Evolutionary conservation across 345 rosid species (phyloP).

Genomic region (Citrus reticulata): DNA sequence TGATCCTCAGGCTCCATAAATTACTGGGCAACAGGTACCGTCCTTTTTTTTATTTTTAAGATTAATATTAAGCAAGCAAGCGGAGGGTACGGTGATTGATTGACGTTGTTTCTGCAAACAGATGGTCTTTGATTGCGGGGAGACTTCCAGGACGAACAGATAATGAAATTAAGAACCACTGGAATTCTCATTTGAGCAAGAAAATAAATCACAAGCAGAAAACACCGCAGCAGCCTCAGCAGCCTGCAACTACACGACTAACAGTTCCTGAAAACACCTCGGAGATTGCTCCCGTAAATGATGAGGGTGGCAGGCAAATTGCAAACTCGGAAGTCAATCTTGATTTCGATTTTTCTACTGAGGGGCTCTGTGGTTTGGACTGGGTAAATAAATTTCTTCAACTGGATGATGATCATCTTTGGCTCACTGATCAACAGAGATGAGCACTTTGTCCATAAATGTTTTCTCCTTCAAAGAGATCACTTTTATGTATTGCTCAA

Average conservation of each 20-base stretch:
- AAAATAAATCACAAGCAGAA: slow-evolving; percentile 32
- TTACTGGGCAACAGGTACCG: slow-evolving; percentile 55
- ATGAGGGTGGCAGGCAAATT: not conserved
- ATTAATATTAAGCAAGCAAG: not conserved
- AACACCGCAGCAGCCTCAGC: not conserved
- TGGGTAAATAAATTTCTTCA: slow-evolving; percentile 46
- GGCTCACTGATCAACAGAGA: slow-evolving; percentile 13
- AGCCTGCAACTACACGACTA: not conserved
- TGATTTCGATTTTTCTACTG: slow-evolving; percentile 37
- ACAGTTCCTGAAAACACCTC: not conserved
- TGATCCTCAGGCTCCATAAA: slow-evolving; percentile 54
- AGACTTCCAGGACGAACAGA: slow-evolving; percentile 73
- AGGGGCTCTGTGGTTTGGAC: slow-evolving; percentile 35
- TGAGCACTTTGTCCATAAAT: not conserved
- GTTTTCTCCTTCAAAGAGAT: not conserved
- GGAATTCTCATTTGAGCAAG: slow-evolving; percentile 73
- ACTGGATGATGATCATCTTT: slow-evolving; percentile 25
- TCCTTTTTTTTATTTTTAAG: not conserved
- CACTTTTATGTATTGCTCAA: not conserved
- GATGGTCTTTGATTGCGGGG: slow-evolving; percentile 72
- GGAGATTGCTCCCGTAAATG: not conserved
- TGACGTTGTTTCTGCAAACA: slow-evolving; percentile 3
- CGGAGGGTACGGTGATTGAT: too few species aligned
- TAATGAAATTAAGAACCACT: slow-evolving; percentile 66
- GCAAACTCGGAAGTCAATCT: slow-evolving; percentile 17